phyloP scores from a whole-genome alignment of 1,139 yeast species.

The Kurtzmaniella quercitrusa region DNA sequence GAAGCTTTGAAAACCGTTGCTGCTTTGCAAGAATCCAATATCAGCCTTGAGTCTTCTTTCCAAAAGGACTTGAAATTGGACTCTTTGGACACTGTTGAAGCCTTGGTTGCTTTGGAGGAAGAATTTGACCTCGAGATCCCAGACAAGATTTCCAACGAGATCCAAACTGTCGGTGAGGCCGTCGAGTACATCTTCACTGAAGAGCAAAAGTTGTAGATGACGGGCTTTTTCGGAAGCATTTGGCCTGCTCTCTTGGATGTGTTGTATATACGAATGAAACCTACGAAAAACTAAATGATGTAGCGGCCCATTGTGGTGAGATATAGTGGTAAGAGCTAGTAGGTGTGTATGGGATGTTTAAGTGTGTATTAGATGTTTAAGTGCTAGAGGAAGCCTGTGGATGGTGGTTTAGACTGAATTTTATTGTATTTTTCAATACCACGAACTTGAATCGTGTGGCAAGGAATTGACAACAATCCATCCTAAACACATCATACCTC shows the following conservation, averaged over 20 bases:
- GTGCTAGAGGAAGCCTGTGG: too few relatives aligned
- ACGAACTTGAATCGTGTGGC: too few relatives aligned
- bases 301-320: background rate
- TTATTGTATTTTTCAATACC: too few relatives aligned
- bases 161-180: constrained; percentile 67
- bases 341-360: too few relatives aligned
- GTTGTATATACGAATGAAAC: background rate
- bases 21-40: constrained; percentile 45
- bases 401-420: too few relatives aligned
- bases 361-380: too few relatives aligned
- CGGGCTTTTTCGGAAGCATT: background rate
- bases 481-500: too few relatives aligned
- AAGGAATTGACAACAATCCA: too few relatives aligned
- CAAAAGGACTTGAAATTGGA: constrained; percentile 65
- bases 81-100: constrained; percentile 68
- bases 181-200: constrained; percentile 54
- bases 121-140: constrained; percentile 69
- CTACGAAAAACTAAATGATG: background rate
- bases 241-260: background rate
- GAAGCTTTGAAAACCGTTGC: constrained; percentile 50
- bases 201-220: constrained; percentile 38
- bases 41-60: constrained; percentile 45
- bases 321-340: too few relatives aligned
- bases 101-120: constrained; percentile 69
- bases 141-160: constrained; percentile 63